Evolutionary conservation across 768 basidiomycete species (phyloP), one percentile per base, ranked within the genome.

Genomic region (Russula compacta): DNA sequence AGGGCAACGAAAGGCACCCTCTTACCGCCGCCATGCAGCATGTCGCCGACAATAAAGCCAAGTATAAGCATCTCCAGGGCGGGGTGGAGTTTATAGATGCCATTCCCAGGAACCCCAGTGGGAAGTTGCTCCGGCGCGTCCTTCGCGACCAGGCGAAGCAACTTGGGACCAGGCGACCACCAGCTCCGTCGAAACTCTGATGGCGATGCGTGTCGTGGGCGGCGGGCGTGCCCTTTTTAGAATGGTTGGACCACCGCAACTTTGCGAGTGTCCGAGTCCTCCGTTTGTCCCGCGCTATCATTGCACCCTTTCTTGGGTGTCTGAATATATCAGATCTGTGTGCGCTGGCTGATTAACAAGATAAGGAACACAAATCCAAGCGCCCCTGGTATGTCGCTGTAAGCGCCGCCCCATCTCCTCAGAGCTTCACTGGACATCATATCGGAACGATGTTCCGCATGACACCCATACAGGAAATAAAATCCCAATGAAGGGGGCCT

Each of bases 71-170:
- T 57, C 67, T 77, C 7, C 68, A 67, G 8, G 76, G 73, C 8
- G 73, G 70, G 21, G 70, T 76, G n/a, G 71, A 73, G 63, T 75
- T 77, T 64, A 67, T 74, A 36, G 72, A 76, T 55, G 66, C 63
- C 32, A 73, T 78, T 49, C 76, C 73, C 46, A 70, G 66, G 60
- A 70, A 68, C 57, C 69, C 71, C 40, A 71, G 70, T 60, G 72
- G 72, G 59, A 71, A 72, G 67, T 67, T 73, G 7, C 63, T 72
- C 36, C 42, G 73, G 52, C 64, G 71, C 50, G 64, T 69, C 57
- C 44, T 71, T 59, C 67, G 71, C 39, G 71, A 70, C 46, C 64
- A 64, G 39, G 67, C 69, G 47, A 71, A 64, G 68, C 59, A 66
- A 49, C 53, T 66, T 56, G 44, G 29, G 8, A 49, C 65, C 48